Percentiles rank a stretch among this genome's conserved stretches.
Evolutionary conservation across 192 early-diverging fungal genomes (phyloP).

Genomic region (Piromyces finnis): DNA sequence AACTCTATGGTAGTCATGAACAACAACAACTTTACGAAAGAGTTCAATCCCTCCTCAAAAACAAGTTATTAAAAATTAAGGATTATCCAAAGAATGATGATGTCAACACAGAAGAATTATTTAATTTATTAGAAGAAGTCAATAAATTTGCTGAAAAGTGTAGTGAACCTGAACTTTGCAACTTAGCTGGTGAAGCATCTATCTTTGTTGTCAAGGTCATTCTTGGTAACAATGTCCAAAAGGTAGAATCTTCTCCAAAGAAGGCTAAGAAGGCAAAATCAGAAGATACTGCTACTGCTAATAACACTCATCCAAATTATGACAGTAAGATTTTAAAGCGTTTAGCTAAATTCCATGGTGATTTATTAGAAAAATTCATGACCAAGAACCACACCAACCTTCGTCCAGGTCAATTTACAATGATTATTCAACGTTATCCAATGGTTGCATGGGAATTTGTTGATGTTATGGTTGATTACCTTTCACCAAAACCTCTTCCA

Average conservation of each 20-base stretch:
- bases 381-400: background rate
- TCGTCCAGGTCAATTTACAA: background rate
- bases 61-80: conserved; percentile 38
- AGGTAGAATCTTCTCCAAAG: background rate
- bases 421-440: background rate
- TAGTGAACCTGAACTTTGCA: background rate
- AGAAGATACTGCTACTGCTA: background rate
- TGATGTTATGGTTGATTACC: background rate
- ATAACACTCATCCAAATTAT: background rate
- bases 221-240: background rate
- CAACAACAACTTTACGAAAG: conserved; percentile 52
- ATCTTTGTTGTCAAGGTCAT: background rate
- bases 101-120: conserved; percentile 26
- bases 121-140: conserved; percentile 36
- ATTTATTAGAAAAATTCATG: background rate
- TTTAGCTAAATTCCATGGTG: background rate
- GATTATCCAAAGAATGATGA: conserved; percentile 29
- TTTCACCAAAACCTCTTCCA: background rate
- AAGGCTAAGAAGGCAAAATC: background rate
- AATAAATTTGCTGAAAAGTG: conserved; percentile 54
- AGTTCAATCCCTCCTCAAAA: conserved; percentile 37
- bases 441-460: background rate
- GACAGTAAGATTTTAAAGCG: background rate
- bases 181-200: background rate
- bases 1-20: conserved; percentile 25